phyloP scores from a whole-genome alignment of 1,284 basidiomycete genomes.

The Inonotus hispidus region DNA sequence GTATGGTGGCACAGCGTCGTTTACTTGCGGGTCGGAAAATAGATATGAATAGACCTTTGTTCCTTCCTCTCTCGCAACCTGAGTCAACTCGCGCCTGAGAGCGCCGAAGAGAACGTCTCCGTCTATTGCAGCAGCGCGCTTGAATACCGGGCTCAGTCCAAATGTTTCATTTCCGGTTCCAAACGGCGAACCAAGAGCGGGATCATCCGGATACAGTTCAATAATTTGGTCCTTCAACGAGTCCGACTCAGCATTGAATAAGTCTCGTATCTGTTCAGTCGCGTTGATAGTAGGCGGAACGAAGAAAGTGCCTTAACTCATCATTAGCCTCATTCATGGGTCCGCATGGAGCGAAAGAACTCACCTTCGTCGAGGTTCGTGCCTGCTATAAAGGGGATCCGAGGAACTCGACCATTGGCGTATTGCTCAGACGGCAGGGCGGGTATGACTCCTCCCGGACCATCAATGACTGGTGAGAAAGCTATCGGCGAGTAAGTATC shows the following conservation, averaged over 20 bases:
- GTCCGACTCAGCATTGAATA: constrained; percentile 21
- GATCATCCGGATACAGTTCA: constrained; percentile 43
- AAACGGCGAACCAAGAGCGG: constrained; percentile 45
- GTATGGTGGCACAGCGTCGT: constrained; percentile 18
- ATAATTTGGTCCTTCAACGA: constrained; percentile 30
- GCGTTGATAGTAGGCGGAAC: constrained; percentile 29
- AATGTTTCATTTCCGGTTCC: constrained; percentile 47
- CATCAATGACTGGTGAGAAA: constrained; percentile 41
- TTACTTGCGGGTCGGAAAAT: constrained; percentile 39
- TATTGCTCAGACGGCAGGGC: constrained; percentile 37
- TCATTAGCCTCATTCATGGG: not conserved
- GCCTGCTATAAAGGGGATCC: constrained; percentile 44
- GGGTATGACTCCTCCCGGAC: constrained; percentile 37
- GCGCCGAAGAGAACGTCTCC: constrained; percentile 40
- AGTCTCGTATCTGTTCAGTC: constrained; percentile 25
- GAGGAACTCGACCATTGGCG: constrained; percentile 31
- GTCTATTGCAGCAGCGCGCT: constrained; percentile 38
- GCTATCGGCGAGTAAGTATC: constrained; percentile 29
- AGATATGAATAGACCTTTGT: constrained; percentile 43
- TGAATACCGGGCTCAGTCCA: constrained; percentile 38
- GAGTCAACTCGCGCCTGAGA: constrained; percentile 36
- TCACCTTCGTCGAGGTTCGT: constrained; percentile 43
- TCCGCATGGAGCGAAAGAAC: not conserved
- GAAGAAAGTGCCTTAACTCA: constrained; percentile 36
- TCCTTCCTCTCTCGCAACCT: constrained; percentile 32